Evolutionary conservation across 1,139 yeast genomes (phyloP), one percentile per base, ranked within the genome.

Genomic region (Hemisphaericaspora xylanilytica): DNA sequence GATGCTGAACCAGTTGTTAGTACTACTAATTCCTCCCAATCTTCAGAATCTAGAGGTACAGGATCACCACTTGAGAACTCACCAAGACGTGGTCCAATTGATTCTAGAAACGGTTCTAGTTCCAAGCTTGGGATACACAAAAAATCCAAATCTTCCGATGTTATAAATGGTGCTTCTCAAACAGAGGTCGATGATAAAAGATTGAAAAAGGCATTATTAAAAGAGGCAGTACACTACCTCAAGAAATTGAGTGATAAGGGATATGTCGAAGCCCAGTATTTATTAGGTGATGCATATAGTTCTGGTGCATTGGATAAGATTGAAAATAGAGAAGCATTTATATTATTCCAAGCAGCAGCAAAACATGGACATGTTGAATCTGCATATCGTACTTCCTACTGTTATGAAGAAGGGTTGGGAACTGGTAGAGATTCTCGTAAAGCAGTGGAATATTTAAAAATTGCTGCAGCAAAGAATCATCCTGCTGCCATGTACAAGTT

Each of bases 401-500:
- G 97, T 60, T 85, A 82, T 51, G 96, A 90, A 61, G 95, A 88
- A 63, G 97, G 97, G 5, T 70, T 90, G 63, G 98, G 98, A 5
- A 85, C 94, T 5, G 81, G 89, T 13, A 77, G 95, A 52, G 97
- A 92, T 59, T 81, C 95, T 1, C 75, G 95, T 42, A 83, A 88
- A 53, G 92, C 95, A 1, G 67, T 88, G 10, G 95, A 87, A 49
- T 89, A 83, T 59, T 67, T 88, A 45, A 84, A 86, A 55, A 83
- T 83, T 60, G 96, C 97, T 0, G 96, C 97, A 0, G 75, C 90
- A 21, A 84, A 85, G 55, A 87, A 87, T 55, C 98, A 92, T 58
- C 89, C 97, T 0, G 92, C 96, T 11, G 96, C 97, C 4, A 88
- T 90, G 95, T 85, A 85, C 64, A 85, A 90, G 55, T 70, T 89